A percentile compares a stretch with the other conserved stretches of the same genome.
phyloP scores from a whole-genome alignment of 306 rosid genomes.

The Sesbania bispinosa region DNA sequence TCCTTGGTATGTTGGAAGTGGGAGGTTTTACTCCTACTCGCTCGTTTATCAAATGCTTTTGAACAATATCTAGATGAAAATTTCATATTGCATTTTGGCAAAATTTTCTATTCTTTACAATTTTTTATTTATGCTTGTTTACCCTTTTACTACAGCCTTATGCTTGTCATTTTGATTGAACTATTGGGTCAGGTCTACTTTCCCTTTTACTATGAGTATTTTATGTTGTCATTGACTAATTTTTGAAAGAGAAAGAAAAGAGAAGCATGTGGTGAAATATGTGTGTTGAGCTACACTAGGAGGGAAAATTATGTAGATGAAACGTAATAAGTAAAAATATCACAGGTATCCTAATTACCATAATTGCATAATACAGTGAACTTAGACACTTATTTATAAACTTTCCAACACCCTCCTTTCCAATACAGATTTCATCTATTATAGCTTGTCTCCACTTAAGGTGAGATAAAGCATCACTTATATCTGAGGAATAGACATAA shows the following conservation, averaged over 20 bases:
- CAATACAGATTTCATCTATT: no score
- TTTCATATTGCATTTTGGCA: not conserved
- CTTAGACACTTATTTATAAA: not conserved
- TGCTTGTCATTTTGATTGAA: conserved; percentile 18
- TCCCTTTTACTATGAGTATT: not conserved
- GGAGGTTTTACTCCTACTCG: not conserved
- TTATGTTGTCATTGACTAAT: not conserved
- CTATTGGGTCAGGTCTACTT: not conserved
- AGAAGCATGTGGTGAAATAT: not conserved
- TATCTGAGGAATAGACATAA: no score
- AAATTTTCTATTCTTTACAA: not conserved
- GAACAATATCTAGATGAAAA: conserved; percentile 13
- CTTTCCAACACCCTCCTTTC: not conserved
- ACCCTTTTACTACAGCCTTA: not conserved
- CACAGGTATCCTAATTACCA: not conserved
- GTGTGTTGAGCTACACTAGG: not conserved
- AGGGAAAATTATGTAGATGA: not conserved
- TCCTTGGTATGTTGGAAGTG: conserved; percentile 52
- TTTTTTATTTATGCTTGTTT: not conserved
- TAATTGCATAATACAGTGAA: no score
- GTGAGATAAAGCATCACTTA: no score
- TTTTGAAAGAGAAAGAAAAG: not conserved
- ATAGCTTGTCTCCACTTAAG: no score
- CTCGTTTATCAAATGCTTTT: not conserved
- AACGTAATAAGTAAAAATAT: not conserved